Evolutionary conservation across 73 alveolate genomes (phyloP).

Genomic region (Paramecium biaurelia): DNA sequence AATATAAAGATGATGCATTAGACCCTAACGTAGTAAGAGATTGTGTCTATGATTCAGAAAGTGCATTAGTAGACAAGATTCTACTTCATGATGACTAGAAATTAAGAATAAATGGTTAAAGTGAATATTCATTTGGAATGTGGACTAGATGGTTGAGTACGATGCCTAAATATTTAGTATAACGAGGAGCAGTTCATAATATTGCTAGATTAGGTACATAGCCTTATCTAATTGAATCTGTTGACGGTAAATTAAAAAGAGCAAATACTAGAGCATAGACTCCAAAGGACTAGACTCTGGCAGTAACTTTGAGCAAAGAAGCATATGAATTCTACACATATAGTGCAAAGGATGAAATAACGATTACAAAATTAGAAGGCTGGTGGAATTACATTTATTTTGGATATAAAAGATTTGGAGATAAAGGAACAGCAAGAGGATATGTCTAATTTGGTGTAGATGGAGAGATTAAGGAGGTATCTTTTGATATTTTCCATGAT

Average conservation of each 20-base stretch:
- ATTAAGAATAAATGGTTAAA: not conserved
- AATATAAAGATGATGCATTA: not conserved
- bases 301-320: not conserved
- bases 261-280: slow-evolving; percentile 11
- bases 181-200: slow-evolving; percentile 12
- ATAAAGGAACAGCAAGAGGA: slow-evolving; percentile 14
- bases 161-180: not conserved
- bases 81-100: slow-evolving; percentile 12
- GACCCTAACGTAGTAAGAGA: slow-evolving; percentile 15
- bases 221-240: slow-evolving; percentile 2
- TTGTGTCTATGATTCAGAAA: not conserved
- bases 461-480: slow-evolving; percentile 12
- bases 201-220: slow-evolving; percentile 39
- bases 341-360: not conserved
- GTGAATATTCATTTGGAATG: slow-evolving; percentile 43
- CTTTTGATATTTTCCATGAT: slow-evolving; percentile 4
- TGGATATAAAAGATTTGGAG: slow-evolving; percentile 41
- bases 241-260: slow-evolving; percentile 2
- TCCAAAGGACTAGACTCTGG: not conserved
- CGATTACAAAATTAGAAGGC: not conserved
- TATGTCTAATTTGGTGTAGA: slow-evolving; percentile 38
- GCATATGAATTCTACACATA: slow-evolving; percentile 48
- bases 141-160: slow-evolving; percentile 57
- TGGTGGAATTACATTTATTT: slow-evolving; percentile 41
- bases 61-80: not conserved